Conservation (phyloP, 169 alveolate species). For the Plasmodium berghei region DNA sequence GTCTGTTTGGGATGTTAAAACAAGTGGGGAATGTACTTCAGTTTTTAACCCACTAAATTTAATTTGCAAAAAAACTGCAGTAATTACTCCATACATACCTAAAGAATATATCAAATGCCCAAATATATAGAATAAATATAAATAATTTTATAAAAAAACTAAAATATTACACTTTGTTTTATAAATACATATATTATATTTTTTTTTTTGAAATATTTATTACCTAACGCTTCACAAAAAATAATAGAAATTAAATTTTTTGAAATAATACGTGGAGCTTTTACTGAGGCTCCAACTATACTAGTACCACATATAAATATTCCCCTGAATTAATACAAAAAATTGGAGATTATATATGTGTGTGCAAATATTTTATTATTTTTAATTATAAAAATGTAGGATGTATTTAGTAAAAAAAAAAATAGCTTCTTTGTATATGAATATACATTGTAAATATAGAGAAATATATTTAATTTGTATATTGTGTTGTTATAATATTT, state of each 20-base stretch:
- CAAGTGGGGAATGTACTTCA: conserved; percentile 83
- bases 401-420: too few relatives aligned
- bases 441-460: not conserved
- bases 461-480: not conserved
- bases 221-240: conserved; percentile 99
- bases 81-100: conserved; percentile 86
- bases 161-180: not conserved
- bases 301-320: conserved; percentile 98
- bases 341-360: not conserved
- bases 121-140: not conserved
- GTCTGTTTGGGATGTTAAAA: conserved; percentile 72
- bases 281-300: conserved; percentile 98
- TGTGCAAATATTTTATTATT: too few relatives aligned
- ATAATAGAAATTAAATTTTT: conserved; percentile 98
- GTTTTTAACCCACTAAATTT: conserved; percentile 75
- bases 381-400: too few relatives aligned
- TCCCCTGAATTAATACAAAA: conserved; percentile 90
- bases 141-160: not conserved
- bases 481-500: conserved; percentile 23
- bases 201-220: conserved; percentile 88
- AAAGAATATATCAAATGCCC: not conserved
- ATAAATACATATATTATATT: conserved; percentile 81
- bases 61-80: conserved; percentile 81
- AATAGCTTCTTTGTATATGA: not conserved
- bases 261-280: conserved; percentile 99